Evolutionary conservation across 305 asterid genomes (phyloP), one percentile per base, ranked within the genome.

Genomic region (Ilex paraguariensis): DNA sequence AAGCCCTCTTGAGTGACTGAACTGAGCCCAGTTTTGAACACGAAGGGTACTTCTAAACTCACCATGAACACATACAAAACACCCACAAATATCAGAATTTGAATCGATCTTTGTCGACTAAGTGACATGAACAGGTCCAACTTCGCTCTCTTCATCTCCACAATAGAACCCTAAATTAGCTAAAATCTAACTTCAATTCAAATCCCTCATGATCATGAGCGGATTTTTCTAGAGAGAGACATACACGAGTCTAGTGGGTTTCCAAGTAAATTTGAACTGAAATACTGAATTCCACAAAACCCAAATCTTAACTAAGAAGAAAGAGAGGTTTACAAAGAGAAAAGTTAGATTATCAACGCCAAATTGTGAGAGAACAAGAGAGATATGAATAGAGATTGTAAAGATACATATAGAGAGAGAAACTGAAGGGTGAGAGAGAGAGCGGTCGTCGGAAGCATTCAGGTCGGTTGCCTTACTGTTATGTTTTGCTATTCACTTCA

Each of bases 11-110:
- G 76, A 15, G 73, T 65, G 55, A 80, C 81, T 3, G 79, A 64
- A 65, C 67, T 63, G 32, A 72, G 69, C 46, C 84, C 88, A 54
- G 70, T 80, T 68, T 45, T 80, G 67, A 78, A 81, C 62, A 87
- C 80, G 31, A 82, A 77, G 1, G 93, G 93, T 66, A 80, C 79
- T 71, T 87, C 87, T 59, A 84, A 72, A 66, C 79, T 66, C 72
- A 87, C 84, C 70, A 84, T 62, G 42, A 85, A 54, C 17, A 73
- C 5, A 75, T 87, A 87, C 32, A 79, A 60, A 67, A 87, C 2
- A 42, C 84, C 90, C 63, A 87, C 42, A 28, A 74, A 64, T 56
- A 85, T 72, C 74, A 85, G 63, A 70, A 60, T 59, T 61, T 77
- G 80, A 50, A 74, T 59, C 57, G 81, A 76, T 76, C 80, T 77